These are phyloP conservation scores for Cystofilobasidium ferigula DNA, from an alignment of 768 basidiomycete genomes.

Conservation along the genomic window DNA sequence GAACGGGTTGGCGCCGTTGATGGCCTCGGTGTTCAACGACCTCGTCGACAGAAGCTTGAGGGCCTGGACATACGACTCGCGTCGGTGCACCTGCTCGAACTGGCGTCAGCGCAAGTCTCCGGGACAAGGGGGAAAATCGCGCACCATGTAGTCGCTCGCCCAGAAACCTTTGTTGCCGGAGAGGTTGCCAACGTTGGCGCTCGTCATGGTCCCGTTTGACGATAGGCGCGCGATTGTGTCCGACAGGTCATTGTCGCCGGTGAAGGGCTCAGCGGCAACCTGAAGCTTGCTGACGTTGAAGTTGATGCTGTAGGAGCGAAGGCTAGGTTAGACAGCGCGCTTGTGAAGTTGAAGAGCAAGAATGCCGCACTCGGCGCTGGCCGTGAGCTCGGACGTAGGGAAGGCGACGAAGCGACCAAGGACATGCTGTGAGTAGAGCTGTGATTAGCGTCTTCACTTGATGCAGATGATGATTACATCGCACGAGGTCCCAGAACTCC, in stretches of 20 bases:
- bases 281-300: slow-evolving; percentile 49
- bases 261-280: slow-evolving; percentile 48
- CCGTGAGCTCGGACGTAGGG: slow-evolving; percentile 46
- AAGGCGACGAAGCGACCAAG: slow-evolving; percentile 59
- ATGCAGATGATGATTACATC: slow-evolving; percentile 32
- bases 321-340: background rate
- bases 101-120: background rate
- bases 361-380: slow-evolving; percentile 27
- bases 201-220: slow-evolving; percentile 29
- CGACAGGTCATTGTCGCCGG: slow-evolving; percentile 35
- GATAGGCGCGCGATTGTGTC: slow-evolving; percentile 14
- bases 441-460: slow-evolving; percentile 9
- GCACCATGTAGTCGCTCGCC: slow-evolving; percentile 58
- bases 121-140: slow-evolving; percentile 2
- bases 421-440: slow-evolving; percentile 44
- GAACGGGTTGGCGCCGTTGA: slow-evolving; percentile 53
- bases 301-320: slow-evolving; percentile 49
- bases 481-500: slow-evolving; percentile 62
- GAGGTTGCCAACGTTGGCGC: slow-evolving; percentile 50
- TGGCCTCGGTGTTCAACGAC: slow-evolving; percentile 54
- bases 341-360: too few species aligned
- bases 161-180: slow-evolving; percentile 56
- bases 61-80: slow-evolving; percentile 50
- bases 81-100: slow-evolving; percentile 58
- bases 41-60: slow-evolving; percentile 54